Conservation (phyloP, 257 asterid species). For the Scutellaria galericulata region DNA sequence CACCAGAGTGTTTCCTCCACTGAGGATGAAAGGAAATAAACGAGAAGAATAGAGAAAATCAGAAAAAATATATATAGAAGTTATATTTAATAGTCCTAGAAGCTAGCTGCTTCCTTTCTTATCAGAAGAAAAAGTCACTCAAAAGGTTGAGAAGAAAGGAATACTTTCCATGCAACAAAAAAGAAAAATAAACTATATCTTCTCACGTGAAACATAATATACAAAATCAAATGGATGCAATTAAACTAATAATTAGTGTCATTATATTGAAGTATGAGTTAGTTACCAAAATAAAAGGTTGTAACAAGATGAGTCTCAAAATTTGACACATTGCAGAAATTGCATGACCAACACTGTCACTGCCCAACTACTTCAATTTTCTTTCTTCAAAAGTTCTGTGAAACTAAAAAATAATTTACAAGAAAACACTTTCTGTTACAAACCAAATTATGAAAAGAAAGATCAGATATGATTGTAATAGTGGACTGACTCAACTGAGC, state of each 20-base stretch:
- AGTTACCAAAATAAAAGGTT: constrained; percentile 8
- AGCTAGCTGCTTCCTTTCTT: background rate
- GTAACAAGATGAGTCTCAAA: background rate
- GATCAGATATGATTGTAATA: background rate
- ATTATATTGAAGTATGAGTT: constrained; percentile 18
- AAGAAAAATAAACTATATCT: background rate
- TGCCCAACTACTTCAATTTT: constrained; percentile 13
- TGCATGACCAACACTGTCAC: background rate
- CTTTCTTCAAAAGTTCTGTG: constrained; percentile 20
- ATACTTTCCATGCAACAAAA: constrained; percentile 1
- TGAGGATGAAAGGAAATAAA: background rate
- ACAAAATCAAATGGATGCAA: constrained; percentile 2
- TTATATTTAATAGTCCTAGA: constrained; percentile 5
- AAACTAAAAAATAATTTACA: constrained; percentile 19
- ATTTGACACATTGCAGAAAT: constrained; percentile 11
- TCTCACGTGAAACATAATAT: constrained; percentile 5
- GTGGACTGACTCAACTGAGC: constrained; percentile 6
- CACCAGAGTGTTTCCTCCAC: constrained; percentile 6
- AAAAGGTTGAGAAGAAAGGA: background rate
- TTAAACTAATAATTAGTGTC: background rate
- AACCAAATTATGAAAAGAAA: background rate
- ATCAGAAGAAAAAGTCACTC: background rate
- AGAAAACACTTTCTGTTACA: background rate
- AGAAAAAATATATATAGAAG: background rate
- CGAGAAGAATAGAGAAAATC: background rate